Conservation (phyloP, 257 asterid species). For the Catharanthus roseus region DNA sequence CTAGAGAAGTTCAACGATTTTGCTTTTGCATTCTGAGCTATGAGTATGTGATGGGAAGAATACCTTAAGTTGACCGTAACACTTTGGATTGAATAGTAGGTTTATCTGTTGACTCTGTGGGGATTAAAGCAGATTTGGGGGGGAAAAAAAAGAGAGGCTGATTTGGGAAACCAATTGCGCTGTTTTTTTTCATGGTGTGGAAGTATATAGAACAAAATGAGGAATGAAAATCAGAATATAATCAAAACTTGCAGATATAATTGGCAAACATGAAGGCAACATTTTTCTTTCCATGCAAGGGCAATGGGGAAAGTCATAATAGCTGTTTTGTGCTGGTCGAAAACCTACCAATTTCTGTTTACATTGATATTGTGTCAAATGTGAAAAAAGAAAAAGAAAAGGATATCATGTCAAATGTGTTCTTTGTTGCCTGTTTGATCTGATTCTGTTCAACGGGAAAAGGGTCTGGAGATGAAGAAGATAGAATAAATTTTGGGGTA, state of each 20-base stretch:
- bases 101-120: not conserved
- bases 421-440: not conserved
- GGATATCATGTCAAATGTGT: not conserved
- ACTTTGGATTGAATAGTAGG: not conserved
- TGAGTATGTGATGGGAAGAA: not conserved
- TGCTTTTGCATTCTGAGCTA: not conserved
- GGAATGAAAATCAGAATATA: not conserved
- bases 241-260: no score
- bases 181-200: not conserved
- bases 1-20: not conserved
- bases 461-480: not conserved
- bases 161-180: not conserved
- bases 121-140: not conserved
- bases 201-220: not conserved
- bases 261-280: not conserved
- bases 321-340: not conserved
- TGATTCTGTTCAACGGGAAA: not conserved
- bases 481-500: not conserved
- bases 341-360: not conserved
- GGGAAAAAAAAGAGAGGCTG: no score
- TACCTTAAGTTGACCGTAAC: not conserved
- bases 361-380: no score
- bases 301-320: not conserved
- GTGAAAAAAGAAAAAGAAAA: no score
- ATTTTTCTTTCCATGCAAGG: not conserved